Percentiles rank a stretch among this genome's conserved stretches.
Conservation (phyloP, 2,329 filamentous ascomycete genomes). For the Ceratocystis harringtonii region DNA sequence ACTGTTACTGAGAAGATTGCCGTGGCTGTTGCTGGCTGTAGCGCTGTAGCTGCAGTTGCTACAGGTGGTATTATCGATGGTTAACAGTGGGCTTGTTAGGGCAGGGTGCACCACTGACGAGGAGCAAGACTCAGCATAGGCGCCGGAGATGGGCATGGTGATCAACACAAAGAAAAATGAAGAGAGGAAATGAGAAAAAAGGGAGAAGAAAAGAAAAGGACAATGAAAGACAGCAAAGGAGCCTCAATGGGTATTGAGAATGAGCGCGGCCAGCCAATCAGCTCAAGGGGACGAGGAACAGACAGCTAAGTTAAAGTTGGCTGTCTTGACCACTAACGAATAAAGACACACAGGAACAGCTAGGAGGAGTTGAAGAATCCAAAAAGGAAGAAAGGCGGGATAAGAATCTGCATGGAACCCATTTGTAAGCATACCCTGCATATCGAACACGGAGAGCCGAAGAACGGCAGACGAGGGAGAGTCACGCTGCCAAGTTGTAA, state of each 20-base stretch:
- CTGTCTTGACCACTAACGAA: too few species aligned
- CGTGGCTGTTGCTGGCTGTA: constrained; percentile 19
- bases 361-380: background rate
- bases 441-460: background rate
- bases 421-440: background rate
- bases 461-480: background rate
- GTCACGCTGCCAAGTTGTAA: too few species aligned
- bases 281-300: background rate
- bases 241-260: background rate
- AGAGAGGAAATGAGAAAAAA: constrained; percentile 7
- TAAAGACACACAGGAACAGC: background rate
- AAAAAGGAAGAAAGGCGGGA: background rate
- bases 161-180: constrained; percentile 14
- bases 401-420: background rate
- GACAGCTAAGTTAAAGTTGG: too few species aligned
- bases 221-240: background rate
- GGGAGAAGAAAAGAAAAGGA: constrained; percentile 11
- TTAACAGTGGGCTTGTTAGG: constrained; percentile 27
- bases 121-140: background rate
- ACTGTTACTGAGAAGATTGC: constrained; percentile 19
- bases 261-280: constrained; percentile 6
- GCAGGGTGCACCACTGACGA: constrained; percentile 28
- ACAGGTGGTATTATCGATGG: constrained; percentile 19
- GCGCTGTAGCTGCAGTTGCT: constrained; percentile 20
- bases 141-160: background rate